Conservation (phyloP, 371 early-diverging fungal genomes). For the Mortierella sp. region DNA sequence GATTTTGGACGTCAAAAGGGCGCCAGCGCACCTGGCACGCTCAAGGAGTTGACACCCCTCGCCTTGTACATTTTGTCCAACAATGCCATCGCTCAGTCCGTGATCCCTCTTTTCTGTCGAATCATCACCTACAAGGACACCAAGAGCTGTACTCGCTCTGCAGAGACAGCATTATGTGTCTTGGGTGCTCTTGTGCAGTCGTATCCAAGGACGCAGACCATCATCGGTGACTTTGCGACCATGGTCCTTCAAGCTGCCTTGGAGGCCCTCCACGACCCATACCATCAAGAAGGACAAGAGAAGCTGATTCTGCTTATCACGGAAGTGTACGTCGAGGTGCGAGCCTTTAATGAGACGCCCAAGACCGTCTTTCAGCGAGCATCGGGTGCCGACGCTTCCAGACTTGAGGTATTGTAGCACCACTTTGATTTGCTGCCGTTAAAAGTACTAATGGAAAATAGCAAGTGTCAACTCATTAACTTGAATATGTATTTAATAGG, state of each 20-base stretch:
- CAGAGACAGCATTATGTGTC: constrained; percentile 43
- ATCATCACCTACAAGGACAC: constrained; percentile 62
- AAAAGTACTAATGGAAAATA: background rate
- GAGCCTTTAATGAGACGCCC: constrained; percentile 53
- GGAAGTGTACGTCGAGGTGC: constrained; percentile 61
- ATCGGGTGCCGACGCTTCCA: constrained; percentile 51
- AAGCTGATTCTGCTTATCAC: constrained; percentile 61
- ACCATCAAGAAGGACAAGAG: constrained; percentile 65
- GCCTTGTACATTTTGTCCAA: constrained; percentile 44
- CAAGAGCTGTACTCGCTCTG: constrained; percentile 45
- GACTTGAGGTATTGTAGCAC: constrained; percentile 43
- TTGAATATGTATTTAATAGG: constrained; percentile 15
- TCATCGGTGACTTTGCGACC: constrained; percentile 41
- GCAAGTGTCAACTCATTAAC: background rate
- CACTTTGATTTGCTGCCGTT: background rate
- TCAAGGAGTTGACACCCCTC: constrained; percentile 43
- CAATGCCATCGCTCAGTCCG: constrained; percentile 36
- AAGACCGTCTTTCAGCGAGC: constrained; percentile 54
- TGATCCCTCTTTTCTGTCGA: constrained; percentile 35
- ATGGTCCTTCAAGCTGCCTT: constrained; percentile 56
- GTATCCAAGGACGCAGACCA: constrained; percentile 40
- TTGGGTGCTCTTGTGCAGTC: constrained; percentile 40
- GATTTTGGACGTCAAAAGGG: constrained; percentile 26
- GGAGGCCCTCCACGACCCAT: constrained; percentile 66
- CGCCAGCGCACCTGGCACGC: background rate